Evolutionary conservation across 2,329 filamentous ascomycete species (phyloP), one percentile per base, ranked within the genome.

Genomic region (Pseudogymnoascus sp.): DNA sequence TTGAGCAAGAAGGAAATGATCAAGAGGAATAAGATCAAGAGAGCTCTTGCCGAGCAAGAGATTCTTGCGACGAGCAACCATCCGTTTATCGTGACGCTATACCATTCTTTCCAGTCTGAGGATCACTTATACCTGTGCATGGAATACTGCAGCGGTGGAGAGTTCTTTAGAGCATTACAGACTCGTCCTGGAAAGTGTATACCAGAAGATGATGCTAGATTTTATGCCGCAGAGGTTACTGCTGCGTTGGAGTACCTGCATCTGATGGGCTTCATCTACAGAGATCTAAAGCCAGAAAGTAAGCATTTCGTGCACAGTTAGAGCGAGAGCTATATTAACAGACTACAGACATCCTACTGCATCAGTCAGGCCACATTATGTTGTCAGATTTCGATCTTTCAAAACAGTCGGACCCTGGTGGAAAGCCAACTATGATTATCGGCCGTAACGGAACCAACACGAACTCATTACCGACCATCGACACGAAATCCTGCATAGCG

Each of bases 1-100:
- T 76, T 99, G 76, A 97, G 93, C 83, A 99, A 99, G 79, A 97
- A 97, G 81, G 95, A 99, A 77, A 99, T 99, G 95, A 99, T 99
- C 78, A 99, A 99, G 81, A 89, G 95, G 64, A 99, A 99, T 82
- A 99, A 99, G 83, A 99, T 99, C 79, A 99, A 99, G 83, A 87
- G 95, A 74, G 95, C 95, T 13, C 82, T 99, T 69, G 95, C 95
- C 38, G 95, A 99, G 78, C 95, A 97, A 75, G 95, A 99, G 76
- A 99, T 99, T 68, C 81, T 99, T 62, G 95, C 95, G 8, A 99
- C 95, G 44, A 97, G 93, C 81, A 99, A 99, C 71, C 95, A 99
- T 72, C 95, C 95, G 0, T 99, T 99, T 76, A 99, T 99, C 74
- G 95, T 99, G 67, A 99, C 95, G 0, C 82, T 99, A 2, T 99